Conservation (phyloP, 2,329 filamentous ascomycete genomes). For the Trichoderma sp. region DNA sequence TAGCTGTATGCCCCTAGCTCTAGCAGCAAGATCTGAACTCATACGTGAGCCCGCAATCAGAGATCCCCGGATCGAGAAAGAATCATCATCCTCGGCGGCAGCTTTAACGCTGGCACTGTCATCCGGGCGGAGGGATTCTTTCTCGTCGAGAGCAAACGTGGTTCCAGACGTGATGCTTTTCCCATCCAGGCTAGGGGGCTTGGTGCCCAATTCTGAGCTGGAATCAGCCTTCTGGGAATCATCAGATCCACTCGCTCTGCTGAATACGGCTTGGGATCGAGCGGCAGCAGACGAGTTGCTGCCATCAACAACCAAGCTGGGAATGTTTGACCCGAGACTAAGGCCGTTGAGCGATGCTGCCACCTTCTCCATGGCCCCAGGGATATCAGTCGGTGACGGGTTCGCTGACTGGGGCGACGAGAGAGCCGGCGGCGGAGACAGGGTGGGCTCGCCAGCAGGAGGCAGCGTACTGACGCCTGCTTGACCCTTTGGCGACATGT, state of each 20-base stretch:
- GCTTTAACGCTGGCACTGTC: constrained; percentile 92
- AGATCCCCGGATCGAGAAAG: constrained; percentile 74
- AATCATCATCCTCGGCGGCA: constrained; percentile 85
- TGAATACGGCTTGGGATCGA: constrained; percentile 36
- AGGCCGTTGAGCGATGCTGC: constrained; percentile 36
- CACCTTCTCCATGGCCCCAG: constrained; percentile 33
- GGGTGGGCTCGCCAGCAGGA: not conserved
- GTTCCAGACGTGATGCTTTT: constrained; percentile 94
- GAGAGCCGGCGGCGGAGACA: constrained; percentile 25
- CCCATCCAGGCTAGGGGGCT: constrained; percentile 86
- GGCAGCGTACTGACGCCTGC: constrained; percentile 31
- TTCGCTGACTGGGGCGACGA: constrained; percentile 29
- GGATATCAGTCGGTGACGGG: constrained; percentile 25
- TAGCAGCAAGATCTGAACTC: constrained; percentile 73
- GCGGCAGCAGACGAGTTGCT: constrained; percentile 46
- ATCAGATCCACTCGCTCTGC: constrained; percentile 53
- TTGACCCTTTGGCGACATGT: constrained; percentile 20
- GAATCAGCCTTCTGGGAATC: constrained; percentile 63
- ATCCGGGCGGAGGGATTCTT: constrained; percentile 90
- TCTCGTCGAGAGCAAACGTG: constrained; percentile 95
- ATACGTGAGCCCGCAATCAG: constrained; percentile 74
- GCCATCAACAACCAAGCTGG: constrained; percentile 53
- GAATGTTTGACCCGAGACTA: constrained; percentile 36
- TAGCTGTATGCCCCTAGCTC: constrained; percentile 54
- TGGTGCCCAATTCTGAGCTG: constrained; percentile 67